Evolutionary conservation across 257 asterid species (phyloP).

Genomic region (Nicotiana tabacum): DNA sequence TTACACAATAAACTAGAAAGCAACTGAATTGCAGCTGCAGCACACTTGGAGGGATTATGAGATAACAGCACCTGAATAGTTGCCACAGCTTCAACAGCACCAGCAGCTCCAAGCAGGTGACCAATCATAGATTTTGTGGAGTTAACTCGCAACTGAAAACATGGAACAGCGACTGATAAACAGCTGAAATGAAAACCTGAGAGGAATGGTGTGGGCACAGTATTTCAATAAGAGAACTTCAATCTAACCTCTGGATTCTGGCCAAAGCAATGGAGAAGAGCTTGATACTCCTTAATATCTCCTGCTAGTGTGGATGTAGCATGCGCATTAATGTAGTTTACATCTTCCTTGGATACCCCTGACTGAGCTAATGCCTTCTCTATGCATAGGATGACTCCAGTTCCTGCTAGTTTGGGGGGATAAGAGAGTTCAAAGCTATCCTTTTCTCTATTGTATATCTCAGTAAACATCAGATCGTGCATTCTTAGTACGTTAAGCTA

Average conservation of each 20-base stretch:
- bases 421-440: conserved; percentile 13
- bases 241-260: conserved; percentile 75
- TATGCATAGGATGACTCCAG: conserved; percentile 81
- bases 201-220: neutral
- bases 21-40: neutral
- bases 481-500: neutral
- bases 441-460: neutral
- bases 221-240: neutral
- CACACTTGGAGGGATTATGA: neutral
- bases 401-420: conserved; percentile 47
- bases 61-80: conserved; percentile 66
- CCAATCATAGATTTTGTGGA: conserved; percentile 98
- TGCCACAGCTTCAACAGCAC: conserved; percentile 96
- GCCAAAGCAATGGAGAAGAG: conserved; percentile 80
- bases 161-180: conserved; percentile 8
- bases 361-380: conserved; percentile 97
- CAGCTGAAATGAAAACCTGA: conserved; percentile 5
- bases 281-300: conserved; percentile 87
- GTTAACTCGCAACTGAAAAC: conserved; percentile 77
- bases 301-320: conserved; percentile 98
- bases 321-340: conserved; percentile 93
- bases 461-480: neutral
- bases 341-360: conserved; percentile 81
- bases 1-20: neutral
- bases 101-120: conserved; percentile 97